These are phyloP conservation scores for Calonectria pseudoreteaudii DNA, from an alignment of 2,329 filamentous ascomycete species.

Conservation along the genomic window DNA sequence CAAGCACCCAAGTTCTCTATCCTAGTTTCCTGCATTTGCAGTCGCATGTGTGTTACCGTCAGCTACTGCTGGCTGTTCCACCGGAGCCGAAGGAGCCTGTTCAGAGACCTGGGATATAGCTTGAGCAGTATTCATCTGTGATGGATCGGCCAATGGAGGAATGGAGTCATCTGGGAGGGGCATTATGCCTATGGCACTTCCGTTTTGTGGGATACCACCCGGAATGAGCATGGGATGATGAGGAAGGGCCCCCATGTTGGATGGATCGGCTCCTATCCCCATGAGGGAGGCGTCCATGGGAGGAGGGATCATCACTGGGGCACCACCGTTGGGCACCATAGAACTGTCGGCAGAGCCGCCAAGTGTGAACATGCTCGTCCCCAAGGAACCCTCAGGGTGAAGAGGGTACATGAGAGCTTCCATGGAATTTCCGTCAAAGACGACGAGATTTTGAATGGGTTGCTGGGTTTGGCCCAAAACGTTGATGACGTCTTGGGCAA, in stretches of 20 bases:
- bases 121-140: slow-evolving; percentile 29
- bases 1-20: background rate
- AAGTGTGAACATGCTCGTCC: slow-evolving; percentile 58
- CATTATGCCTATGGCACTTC: slow-evolving; percentile 24
- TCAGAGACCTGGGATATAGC: slow-evolving; percentile 10
- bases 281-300: slow-evolving; percentile 37
- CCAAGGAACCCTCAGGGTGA: slow-evolving; percentile 74
- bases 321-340: slow-evolving; percentile 39
- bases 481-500: slow-evolving; percentile 98
- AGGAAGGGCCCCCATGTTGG: slow-evolving; percentile 39
- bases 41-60: slow-evolving; percentile 19
- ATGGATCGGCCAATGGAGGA: slow-evolving; percentile 25
- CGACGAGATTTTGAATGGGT: slow-evolving; percentile 92
- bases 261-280: slow-evolving; percentile 38
- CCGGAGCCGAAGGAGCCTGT: slow-evolving; percentile 12
- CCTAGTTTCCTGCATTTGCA: slow-evolving; percentile 3
- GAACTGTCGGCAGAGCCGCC: slow-evolving; percentile 25
- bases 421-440: slow-evolving; percentile 89
- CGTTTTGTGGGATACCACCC: slow-evolving; percentile 28
- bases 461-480: slow-evolving; percentile 92
- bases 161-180: slow-evolving; percentile 30
- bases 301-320: slow-evolving; percentile 37
- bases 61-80: slow-evolving; percentile 24
- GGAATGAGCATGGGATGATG: slow-evolving; percentile 41
- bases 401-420: slow-evolving; percentile 84